Conservation (phyloP, 1,284 basidiomycete genomes). For the Boletus austroedulis region DNA sequence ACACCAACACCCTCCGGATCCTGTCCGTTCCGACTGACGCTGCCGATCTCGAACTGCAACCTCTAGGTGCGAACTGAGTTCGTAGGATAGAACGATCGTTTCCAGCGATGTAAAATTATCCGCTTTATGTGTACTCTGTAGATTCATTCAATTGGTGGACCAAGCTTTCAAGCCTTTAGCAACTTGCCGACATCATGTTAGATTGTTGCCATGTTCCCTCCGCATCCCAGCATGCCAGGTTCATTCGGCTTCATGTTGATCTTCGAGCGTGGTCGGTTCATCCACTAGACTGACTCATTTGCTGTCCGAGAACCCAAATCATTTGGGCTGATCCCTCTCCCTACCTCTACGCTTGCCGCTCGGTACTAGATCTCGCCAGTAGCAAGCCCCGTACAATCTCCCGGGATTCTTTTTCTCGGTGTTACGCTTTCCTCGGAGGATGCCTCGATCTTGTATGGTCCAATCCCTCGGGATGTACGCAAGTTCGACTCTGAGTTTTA, state of each 20-base stretch:
- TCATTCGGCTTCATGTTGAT: slow-evolving; percentile 7
- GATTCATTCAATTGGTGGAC: no score
- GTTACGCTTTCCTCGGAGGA: slow-evolving; percentile 46
- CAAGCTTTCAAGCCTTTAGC: no score
- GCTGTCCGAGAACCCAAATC: slow-evolving; percentile 50
- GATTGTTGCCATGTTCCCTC: slow-evolving; percentile 2
- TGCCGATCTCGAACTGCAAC: slow-evolving; percentile 79
- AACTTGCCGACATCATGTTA: no score
- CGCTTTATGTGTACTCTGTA: no score
- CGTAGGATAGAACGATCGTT: slow-evolving; percentile 2
- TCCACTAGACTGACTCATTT: slow-evolving; percentile 41
- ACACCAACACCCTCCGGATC: slow-evolving; percentile 83
- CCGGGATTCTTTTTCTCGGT: slow-evolving; percentile 48
- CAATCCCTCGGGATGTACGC: slow-evolving; percentile 51
- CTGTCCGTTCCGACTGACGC: slow-evolving; percentile 82
- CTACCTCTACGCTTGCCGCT: slow-evolving; percentile 43
- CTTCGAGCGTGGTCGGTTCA: slow-evolving; percentile 11
- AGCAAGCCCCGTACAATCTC: slow-evolving; percentile 45
- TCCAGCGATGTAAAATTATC: slow-evolving; percentile 14
- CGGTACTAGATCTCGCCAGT: slow-evolving; percentile 44
- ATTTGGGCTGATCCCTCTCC: slow-evolving; percentile 51
- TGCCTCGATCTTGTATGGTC: slow-evolving; percentile 55
- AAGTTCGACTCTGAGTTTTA: slow-evolving; percentile 62
- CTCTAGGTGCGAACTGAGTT: slow-evolving; percentile 45
- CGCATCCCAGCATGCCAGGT: background rate